Evolutionary conservation across 495 filamentous ascomycete species (phyloP).

Genomic region (Coniosporium apollinis): DNA sequence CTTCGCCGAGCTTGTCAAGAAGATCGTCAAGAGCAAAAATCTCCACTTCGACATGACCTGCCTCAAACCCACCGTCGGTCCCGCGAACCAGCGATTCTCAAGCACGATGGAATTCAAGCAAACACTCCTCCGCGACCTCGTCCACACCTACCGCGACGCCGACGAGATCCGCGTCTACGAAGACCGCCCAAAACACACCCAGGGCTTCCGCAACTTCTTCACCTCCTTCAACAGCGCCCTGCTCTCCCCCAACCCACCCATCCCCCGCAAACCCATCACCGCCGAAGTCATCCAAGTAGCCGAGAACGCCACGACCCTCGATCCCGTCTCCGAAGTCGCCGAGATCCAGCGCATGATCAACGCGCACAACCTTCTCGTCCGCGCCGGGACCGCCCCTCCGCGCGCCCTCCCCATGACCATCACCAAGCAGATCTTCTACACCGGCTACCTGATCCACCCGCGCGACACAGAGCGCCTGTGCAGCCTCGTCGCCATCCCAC

Average conservation of each 20-base stretch:
- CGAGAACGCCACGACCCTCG: conserved; percentile 57
- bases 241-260: conserved; percentile 18
- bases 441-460: conserved; percentile 71
- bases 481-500: conserved; percentile 44
- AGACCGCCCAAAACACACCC: conserved; percentile 49
- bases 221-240: conserved; percentile 46
- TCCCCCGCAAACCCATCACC: conserved; percentile 40
- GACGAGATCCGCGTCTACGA: conserved; percentile 65
- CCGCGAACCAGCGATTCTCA: conserved; percentile 53
- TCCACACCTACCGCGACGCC: conserved; percentile 69
- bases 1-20: conserved; percentile 66
- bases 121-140: conserved; percentile 54
- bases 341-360: conserved; percentile 85
- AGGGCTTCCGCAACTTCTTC: conserved; percentile 70
- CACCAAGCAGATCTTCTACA: conserved; percentile 79
- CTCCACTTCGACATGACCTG: conserved; percentile 81
- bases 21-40: conserved; percentile 60
- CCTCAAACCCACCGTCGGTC: conserved; percentile 72
- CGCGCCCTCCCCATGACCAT: conserved; percentile 39
- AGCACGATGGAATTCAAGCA: conserved; percentile 85
- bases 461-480: conserved; percentile 53
- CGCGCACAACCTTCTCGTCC: conserved; percentile 49
- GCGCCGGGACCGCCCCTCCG: conserved; percentile 23
- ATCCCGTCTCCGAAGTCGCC: conserved; percentile 65
- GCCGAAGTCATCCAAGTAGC: conserved; percentile 79